phyloP scores from a whole-genome alignment of 75 land plant species.

The Cunninghamia lanceolata region DNA sequence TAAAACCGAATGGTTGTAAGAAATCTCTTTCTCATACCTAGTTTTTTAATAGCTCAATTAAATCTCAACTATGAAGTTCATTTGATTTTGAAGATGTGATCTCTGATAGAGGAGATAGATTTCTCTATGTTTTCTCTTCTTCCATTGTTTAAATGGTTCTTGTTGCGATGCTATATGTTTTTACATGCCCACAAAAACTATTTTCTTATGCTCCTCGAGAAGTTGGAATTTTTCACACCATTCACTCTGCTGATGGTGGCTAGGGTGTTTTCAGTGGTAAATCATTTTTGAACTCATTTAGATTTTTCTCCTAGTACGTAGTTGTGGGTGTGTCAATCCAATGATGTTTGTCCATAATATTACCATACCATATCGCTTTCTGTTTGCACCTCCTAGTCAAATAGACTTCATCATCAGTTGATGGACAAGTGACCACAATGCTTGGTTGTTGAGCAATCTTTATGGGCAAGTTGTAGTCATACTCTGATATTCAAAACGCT shows the following conservation, averaged over 20 bases:
- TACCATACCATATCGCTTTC: neutral
- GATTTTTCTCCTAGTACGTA: neutral
- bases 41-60: neutral
- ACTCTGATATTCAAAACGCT: neutral
- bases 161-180: neutral
- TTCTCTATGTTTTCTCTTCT: neutral
- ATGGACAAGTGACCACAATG: neutral
- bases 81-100: too few relatives aligned
- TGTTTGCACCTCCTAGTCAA: neutral
- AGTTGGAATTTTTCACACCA: neutral
- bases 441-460: neutral
- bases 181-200: neutral
- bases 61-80: neutral
- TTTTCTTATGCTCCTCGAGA: neutral
- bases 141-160: neutral
- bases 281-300: neutral
- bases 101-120: neutral
- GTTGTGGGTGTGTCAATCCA: neutral
- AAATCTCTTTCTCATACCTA: neutral
- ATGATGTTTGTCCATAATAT: neutral
- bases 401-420: neutral
- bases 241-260: neutral
- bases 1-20: neutral
- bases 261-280: neutral
- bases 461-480: neutral